Percentiles rank a stretch among this genome's conserved stretches.
Evolutionary conservation across 306 rosid genomes (phyloP).

Genomic region (Vicia villosa): DNA sequence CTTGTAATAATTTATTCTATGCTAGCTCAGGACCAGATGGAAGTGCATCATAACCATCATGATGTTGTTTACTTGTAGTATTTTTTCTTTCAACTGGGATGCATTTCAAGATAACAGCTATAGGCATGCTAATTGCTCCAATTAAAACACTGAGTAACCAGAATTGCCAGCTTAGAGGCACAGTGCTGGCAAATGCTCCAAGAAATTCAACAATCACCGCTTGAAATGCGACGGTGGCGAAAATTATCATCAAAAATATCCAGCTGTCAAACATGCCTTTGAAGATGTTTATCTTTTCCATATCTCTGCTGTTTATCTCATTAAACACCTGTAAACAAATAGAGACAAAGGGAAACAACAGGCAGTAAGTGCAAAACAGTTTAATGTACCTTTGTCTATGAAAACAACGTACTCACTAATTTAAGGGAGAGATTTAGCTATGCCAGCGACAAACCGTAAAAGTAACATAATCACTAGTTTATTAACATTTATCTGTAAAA

Average conservation of each 20-base stretch:
- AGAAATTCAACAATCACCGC: constrained; percentile 73
- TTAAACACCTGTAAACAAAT: constrained; percentile 72
- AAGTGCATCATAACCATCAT: constrained; percentile 76
- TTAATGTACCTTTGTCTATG: too few relatives aligned
- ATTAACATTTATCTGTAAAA: too few relatives aligned
- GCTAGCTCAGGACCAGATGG: constrained; percentile 66
- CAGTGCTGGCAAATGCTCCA: constrained; percentile 89
- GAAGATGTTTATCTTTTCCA: constrained; percentile 80
- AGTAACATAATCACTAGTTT: background rate
- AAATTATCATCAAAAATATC: constrained; percentile 69
- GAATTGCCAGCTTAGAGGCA: constrained; percentile 84
- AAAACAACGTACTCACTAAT: too few relatives aligned
- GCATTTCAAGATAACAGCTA: constrained; percentile 75
- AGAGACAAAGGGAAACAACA: constrained; percentile 28
- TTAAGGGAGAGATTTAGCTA: background rate
- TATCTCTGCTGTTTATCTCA: constrained; percentile 88
- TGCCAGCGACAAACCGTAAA: background rate
- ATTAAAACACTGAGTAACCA: constrained; percentile 74
- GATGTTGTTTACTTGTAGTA: constrained; percentile 43
- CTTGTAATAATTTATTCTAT: constrained; percentile 42
- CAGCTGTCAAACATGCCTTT: constrained; percentile 78
- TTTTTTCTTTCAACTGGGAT: constrained; percentile 67
- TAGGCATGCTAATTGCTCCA: constrained; percentile 75
- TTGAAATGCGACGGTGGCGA: constrained; percentile 67
- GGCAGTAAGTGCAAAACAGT: background rate